Percentiles rank a stretch among this genome's conserved stretches.
phyloP scores from a whole-genome alignment of 352 stramenopile genomes.

The Pythium chondricola region DNA sequence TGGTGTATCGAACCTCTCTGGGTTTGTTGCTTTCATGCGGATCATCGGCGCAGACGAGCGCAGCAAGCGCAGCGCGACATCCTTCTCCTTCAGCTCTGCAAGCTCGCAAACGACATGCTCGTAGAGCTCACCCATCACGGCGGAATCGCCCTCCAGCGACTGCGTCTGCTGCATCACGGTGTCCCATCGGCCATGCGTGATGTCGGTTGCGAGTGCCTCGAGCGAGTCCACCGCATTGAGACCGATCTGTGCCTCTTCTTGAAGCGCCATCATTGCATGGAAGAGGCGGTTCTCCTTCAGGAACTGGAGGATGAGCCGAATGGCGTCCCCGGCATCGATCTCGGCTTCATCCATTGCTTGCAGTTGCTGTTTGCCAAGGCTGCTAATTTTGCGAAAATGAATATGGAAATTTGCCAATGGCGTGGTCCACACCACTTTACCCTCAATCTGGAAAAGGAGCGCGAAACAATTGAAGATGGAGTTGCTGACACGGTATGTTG shows the following conservation, averaged over 20 bases:
- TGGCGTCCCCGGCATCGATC: slow-evolving; percentile 67
- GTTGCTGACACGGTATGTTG: slow-evolving; percentile 18
- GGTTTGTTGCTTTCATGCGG: slow-evolving; percentile 42
- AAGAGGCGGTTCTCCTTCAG: slow-evolving; percentile 89
- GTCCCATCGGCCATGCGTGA: slow-evolving; percentile 84
- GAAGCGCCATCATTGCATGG: slow-evolving; percentile 69
- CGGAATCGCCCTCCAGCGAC: slow-evolving; percentile 52
- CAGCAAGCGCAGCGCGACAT: slow-evolving; percentile 71
- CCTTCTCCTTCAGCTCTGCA: slow-evolving; percentile 72
- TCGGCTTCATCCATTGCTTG: slow-evolving; percentile 26
- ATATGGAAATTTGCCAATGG: no score
- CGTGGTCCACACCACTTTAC: not conserved
- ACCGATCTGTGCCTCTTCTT: slow-evolving; percentile 84
- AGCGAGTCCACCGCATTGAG: slow-evolving; percentile 86
- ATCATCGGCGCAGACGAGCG: slow-evolving; percentile 36
- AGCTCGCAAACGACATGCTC: slow-evolving; percentile 87
- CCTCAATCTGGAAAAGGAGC: slow-evolving; percentile 4
- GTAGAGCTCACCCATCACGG: slow-evolving; percentile 83
- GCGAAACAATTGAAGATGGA: slow-evolving; percentile 16
- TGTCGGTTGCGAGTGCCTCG: slow-evolving; percentile 73
- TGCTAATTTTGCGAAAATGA: no score
- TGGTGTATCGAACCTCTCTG: slow-evolving; percentile 49
- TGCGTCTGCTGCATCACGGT: slow-evolving; percentile 85
- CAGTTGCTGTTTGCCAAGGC: not conserved
- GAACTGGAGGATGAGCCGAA: slow-evolving; percentile 90